phyloP scores from a whole-genome alignment of 305 asterid species.

The Rubia tinctorum region DNA sequence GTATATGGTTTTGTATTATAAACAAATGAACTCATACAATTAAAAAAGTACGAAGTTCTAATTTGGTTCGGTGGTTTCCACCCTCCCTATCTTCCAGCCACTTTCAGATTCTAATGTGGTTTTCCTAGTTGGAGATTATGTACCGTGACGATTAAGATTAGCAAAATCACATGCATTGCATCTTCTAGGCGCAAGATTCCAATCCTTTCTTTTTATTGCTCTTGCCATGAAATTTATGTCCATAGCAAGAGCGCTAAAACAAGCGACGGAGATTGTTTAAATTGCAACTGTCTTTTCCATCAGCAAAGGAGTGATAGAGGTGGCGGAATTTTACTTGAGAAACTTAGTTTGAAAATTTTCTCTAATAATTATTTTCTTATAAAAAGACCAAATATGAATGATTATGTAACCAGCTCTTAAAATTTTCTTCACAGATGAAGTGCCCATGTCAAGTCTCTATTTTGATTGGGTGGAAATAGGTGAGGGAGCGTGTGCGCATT shows the following conservation, averaged over 20 bases:
- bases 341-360: too few relatives aligned
- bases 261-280: too few relatives aligned
- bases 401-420: too few relatives aligned
- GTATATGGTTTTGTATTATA: conserved; percentile 8
- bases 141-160: conserved; percentile 21
- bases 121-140: conserved; percentile 36
- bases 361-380: too few relatives aligned
- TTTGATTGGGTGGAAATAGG: conserved; percentile 15
- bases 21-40: neutral
- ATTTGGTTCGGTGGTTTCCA: conserved; percentile 34
- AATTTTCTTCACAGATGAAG: too few relatives aligned
- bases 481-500: conserved; percentile 21
- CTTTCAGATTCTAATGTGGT: conserved; percentile 10
- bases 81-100: conserved; percentile 24
- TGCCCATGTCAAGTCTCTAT: neutral
- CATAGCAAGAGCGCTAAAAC: too few relatives aligned
- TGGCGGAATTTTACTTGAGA: too few relatives aligned
- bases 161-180: conserved; percentile 39
- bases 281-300: too few relatives aligned
- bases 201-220: neutral
- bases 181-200: conserved; percentile 26
- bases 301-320: too few relatives aligned
- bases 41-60: neutral
- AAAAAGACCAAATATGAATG: too few relatives aligned
- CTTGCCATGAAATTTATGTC: neutral